These are phyloP conservation scores for Calocera cornea DNA, from an alignment of 768 basidiomycete species.

Conservation along the genomic window DNA sequence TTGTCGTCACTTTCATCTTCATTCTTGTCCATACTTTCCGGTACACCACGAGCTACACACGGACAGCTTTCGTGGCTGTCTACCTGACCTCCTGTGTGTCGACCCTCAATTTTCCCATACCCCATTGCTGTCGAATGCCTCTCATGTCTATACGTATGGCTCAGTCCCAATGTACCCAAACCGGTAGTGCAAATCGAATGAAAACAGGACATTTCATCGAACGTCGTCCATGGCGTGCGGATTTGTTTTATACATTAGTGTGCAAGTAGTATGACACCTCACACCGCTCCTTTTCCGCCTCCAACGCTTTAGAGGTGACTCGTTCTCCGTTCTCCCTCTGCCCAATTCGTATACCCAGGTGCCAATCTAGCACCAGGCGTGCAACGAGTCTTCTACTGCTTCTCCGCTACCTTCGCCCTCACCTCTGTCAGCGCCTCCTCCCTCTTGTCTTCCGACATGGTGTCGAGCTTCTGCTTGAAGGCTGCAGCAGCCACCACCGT, in stretches of 20 bases:
- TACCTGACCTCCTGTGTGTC: background rate
- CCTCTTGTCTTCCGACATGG: too few relatives aligned
- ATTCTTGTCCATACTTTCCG: slow-evolving; percentile 2
- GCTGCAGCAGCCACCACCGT: too few relatives aligned
- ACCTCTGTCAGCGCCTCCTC: too few relatives aligned
- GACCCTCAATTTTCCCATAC: background rate
- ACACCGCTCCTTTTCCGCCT: background rate
- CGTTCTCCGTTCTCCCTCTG: background rate
- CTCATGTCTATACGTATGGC: background rate
- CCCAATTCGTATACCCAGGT: background rate
- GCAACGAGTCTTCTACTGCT: too few relatives aligned
- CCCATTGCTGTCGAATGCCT: background rate
- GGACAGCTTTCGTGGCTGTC: background rate
- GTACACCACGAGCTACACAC: background rate
- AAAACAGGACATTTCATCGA: slow-evolving; percentile 6
- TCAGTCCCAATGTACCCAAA: background rate
- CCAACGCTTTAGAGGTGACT: background rate
- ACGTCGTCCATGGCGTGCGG: background rate
- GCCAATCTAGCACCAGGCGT: too few relatives aligned
- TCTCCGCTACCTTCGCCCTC: too few relatives aligned
- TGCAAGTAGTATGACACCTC: background rate
- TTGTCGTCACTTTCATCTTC: background rate
- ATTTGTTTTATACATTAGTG: background rate
- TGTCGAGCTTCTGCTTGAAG: too few relatives aligned
- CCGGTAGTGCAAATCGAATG: slow-evolving; percentile 2